These are phyloP conservation scores for Anthoceros angustus DNA, from an alignment of 225 moss, liverwort and hornwort genomes.

Conservation along the genomic window DNA sequence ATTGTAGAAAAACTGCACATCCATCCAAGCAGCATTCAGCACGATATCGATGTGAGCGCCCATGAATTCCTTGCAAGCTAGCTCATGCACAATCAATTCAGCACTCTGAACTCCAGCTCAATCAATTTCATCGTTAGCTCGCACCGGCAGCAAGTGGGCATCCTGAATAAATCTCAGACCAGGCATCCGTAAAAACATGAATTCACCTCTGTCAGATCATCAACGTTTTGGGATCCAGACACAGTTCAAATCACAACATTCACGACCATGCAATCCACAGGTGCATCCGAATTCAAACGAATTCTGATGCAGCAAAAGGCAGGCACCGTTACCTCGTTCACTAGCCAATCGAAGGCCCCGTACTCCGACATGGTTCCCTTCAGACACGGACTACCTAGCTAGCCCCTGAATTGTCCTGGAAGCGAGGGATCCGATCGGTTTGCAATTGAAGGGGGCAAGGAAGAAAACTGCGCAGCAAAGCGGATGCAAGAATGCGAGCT, in stretches of 20 bases:
- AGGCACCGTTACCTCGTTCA: slow-evolving; percentile 3
- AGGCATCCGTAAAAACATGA: neutral
- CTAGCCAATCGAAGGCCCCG: slow-evolving; percentile 3
- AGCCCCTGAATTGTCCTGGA: no score
- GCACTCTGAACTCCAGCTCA: no score
- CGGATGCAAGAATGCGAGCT: no score
- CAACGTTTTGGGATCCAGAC: neutral
- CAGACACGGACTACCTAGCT: no score
- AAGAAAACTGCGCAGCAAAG: no score
- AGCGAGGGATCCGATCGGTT: no score
- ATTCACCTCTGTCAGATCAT: neutral
- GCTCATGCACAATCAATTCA: neutral
- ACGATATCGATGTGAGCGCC: neutral
- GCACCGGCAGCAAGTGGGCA: no score
- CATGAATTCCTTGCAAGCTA: neutral
- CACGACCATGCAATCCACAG: neutral
- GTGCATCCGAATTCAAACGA: no score
- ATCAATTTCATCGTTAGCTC: no score
- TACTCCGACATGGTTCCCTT: neutral
- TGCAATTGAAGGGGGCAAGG: no score
- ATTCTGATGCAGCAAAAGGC: no score
- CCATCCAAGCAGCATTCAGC: neutral
- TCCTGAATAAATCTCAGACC: no score
- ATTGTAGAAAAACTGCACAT: slow-evolving; percentile 1
- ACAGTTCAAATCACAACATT: neutral